Base-by-base conservation (phyloP, 306 rosid genomes). In the Macrotyloma uniflorum region DNA sequence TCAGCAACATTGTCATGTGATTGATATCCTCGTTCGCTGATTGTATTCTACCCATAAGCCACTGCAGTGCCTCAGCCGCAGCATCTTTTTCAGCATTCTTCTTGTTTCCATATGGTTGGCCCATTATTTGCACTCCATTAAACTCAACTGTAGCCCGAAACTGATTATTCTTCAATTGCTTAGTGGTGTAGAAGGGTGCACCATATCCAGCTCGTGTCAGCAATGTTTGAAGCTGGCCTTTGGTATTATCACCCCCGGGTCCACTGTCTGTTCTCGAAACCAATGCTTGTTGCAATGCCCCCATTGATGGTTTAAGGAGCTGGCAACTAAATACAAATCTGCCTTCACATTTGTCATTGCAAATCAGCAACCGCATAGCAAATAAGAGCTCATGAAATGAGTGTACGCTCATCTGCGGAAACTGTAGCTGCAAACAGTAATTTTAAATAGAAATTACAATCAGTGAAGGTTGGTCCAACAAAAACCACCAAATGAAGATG, bases 51-150 rank as follows among this genome's bases (percentile, higher is more conserved):
- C 89, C 88, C 86, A 87, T 86, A 65, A 96, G 85, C 96, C 98
- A 91, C 78, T 91, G 94, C 66, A 96, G 87, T 23, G 98, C 98
- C 87, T 90, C 96, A 47, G 99, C 93, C 12, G 97, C 98, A 14
- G 98, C 98, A 83, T 93, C 99, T 79, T 96, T 93, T 83, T 96
- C 97, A 13, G 99, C 99, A 67, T 84, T 93, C 83, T 95, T 95
- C 84, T 96, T 96, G 86, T 93, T 93, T 75, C 51, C 86, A 83
- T 91, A 96, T n/a, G 96, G 96, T 46, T 90, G 96, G 38, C 99
- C 98, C 90, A 83, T 90, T 57, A 93, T 81, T 63, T 91, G 89
- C 91, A 88, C 76, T 76, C 97, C 98, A 5, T 90, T 93, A 64
- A 91, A 90, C 79, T 90, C 97, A 19, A 91, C 98, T 0, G 89